These are phyloP conservation scores for Hsuehochloa calcarea DNA, from an alignment of 176 grass and related monocot genomes.

Conservation along the genomic window DNA sequence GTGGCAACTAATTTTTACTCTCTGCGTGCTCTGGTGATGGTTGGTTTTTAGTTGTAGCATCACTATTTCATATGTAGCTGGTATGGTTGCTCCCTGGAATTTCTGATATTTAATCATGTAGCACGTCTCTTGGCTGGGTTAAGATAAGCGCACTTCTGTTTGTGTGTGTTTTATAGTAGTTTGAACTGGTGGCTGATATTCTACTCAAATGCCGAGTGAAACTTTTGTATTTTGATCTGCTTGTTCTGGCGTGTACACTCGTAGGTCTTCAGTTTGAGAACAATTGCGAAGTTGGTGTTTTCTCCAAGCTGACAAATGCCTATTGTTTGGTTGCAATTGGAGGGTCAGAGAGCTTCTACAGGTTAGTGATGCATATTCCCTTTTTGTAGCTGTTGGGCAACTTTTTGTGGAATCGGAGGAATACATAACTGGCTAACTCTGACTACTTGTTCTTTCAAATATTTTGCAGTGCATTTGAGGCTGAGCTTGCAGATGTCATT, in stretches of 20 bases:
- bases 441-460: not conserved
- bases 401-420: not conserved
- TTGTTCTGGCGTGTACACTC: not conserved
- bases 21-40: not conserved
- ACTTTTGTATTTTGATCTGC: not conserved
- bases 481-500: constrained; percentile 79
- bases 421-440: constrained; percentile 1
- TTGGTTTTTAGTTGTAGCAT: not conserved
- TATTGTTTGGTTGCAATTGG: constrained; percentile 96
- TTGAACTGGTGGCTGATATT: not conserved
- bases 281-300: constrained; percentile 88
- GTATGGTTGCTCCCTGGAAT: not conserved
- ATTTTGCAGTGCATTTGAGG: constrained; percentile 70
- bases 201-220: not conserved
- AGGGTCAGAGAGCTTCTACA: constrained; percentile 98
- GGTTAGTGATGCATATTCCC: constrained; percentile 30
- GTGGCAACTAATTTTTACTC: not conserved
- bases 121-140: not conserved
- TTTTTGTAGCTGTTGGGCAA: not conserved
- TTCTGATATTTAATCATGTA: not conserved
- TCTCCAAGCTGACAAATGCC: constrained; percentile 93
- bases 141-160: not conserved
- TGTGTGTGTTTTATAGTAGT: not conserved
- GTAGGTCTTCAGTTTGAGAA: constrained; percentile 95
- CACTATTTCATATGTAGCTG: not conserved